Evolutionary conservation across 208 protist genomes (phyloP).

Genomic region (Leishmania tropica): DNA sequence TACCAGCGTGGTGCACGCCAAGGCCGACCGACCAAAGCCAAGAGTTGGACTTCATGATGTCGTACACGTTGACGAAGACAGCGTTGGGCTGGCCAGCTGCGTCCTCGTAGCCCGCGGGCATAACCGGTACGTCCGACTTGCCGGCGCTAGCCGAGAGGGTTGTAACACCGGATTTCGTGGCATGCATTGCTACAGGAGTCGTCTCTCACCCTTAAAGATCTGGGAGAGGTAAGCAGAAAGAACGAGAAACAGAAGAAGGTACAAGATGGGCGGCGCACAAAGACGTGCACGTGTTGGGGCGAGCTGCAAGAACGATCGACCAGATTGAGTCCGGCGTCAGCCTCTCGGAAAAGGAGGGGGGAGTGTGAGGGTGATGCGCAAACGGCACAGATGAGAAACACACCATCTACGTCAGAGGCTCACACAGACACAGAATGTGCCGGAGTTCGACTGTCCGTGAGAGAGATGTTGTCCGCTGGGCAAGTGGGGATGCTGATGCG

Average conservation of each 20-base stretch:
- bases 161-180: background rate
- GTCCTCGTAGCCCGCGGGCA: background rate
- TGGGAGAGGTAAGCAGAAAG: background rate
- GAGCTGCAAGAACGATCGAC: background rate
- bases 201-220: background rate
- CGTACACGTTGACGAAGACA: slow-evolving; percentile 83
- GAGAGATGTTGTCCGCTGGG: background rate
- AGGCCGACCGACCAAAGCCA: slow-evolving; percentile 56
- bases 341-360: background rate
- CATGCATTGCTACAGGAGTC: slow-evolving; percentile 2
- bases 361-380: background rate
- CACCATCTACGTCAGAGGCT: background rate
- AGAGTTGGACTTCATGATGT: slow-evolving; percentile 48
- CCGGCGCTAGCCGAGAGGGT: slow-evolving; percentile 6
- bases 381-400: background rate
- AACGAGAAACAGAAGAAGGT: background rate
- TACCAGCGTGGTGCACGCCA: slow-evolving; percentile 68
- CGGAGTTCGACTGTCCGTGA: background rate
- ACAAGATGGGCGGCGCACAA: background rate
- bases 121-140: background rate
- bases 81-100: slow-evolving; percentile 35
- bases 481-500: background rate
- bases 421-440: background rate
- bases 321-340: background rate
- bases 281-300: background rate